Conservation (phyloP, 306 rosid genomes). For the Rosa lucieae region DNA sequence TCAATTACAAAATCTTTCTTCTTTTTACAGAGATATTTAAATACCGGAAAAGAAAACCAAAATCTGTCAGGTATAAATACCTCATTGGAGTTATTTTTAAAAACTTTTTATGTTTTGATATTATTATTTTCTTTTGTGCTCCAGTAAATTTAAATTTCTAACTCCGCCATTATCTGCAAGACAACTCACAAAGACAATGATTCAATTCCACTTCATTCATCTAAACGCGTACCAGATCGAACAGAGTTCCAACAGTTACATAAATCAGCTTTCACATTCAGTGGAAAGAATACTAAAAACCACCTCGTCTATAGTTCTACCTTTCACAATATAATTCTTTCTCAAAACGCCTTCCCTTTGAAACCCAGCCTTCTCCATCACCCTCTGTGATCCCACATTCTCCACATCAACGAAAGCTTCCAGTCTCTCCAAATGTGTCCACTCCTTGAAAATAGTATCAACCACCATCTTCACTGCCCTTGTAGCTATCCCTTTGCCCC, state of each 20-base stretch:
- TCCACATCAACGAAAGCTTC: constrained; percentile 73
- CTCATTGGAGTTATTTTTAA: too few relatives aligned
- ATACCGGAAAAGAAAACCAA: too few relatives aligned
- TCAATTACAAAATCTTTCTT: too few relatives aligned
- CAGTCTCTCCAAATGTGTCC: constrained; percentile 58
- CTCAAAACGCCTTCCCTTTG: constrained; percentile 66
- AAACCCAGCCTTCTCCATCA: constrained; percentile 72
- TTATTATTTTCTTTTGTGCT: too few relatives aligned
- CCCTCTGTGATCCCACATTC: constrained; percentile 62
- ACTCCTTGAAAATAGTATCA: constrained; percentile 44
- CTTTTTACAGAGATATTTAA: too few relatives aligned
- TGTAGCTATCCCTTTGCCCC: constrained; percentile 77
- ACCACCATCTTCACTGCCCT: constrained; percentile 52
- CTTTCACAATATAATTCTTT: constrained; percentile 40
- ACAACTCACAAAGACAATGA: too few relatives aligned
- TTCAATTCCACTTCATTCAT: not conserved
- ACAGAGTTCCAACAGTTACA: not conserved
- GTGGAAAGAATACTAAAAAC: constrained; percentile 46
- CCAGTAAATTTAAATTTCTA: too few relatives aligned
- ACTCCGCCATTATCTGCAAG: too few relatives aligned
- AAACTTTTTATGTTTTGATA: too few relatives aligned
- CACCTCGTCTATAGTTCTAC: constrained; percentile 42
- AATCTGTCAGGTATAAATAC: too few relatives aligned
- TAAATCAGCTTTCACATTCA: constrained; percentile 23
- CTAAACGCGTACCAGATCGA: not conserved